Percentiles rank a stretch among this genome's conserved stretches.
phyloP scores from a whole-genome alignment of 2,329 filamentous ascomycete species.

The Trichophyton simii region DNA sequence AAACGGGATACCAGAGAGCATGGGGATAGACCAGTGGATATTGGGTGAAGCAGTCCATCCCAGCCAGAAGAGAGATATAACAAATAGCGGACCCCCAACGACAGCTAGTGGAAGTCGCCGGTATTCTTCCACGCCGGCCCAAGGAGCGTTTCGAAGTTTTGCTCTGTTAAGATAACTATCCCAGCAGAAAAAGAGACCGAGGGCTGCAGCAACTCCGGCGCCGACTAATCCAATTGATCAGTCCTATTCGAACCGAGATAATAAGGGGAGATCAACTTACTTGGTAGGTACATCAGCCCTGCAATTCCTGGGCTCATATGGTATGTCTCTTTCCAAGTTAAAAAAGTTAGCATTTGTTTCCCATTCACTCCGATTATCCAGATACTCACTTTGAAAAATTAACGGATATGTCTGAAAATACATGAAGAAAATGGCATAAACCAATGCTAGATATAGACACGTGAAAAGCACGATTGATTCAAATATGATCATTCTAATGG shows the following conservation, averaged over 20 bases:
- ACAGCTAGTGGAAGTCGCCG: slow-evolving; percentile 60
- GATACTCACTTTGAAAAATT: slow-evolving; percentile 13
- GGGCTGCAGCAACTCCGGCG: slow-evolving; percentile 47
- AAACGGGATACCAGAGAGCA: slow-evolving; percentile 50
- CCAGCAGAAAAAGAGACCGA: slow-evolving; percentile 53
- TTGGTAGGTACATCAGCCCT: slow-evolving; percentile 13
- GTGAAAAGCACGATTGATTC: slow-evolving; percentile 19
- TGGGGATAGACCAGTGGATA: slow-evolving; percentile 36
- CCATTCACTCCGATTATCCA: neutral
- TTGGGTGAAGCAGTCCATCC: slow-evolving; percentile 23
- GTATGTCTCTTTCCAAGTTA: slow-evolving; percentile 11
- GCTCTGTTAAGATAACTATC: slow-evolving; percentile 48
- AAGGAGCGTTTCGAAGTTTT: slow-evolving; percentile 38
- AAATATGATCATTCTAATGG: slow-evolving; percentile 17
- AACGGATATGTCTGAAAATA: slow-evolving; percentile 15
- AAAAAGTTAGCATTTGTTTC: neutral
- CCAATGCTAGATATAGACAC: slow-evolving; percentile 18
- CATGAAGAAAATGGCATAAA: slow-evolving; percentile 16
- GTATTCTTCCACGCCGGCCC: slow-evolving; percentile 43
- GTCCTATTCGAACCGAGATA: slow-evolving; percentile 4
- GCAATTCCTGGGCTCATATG: slow-evolving; percentile 11
- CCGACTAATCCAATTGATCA: slow-evolving; percentile 36
- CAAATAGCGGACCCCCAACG: slow-evolving; percentile 53
- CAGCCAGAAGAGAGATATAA: slow-evolving; percentile 22
- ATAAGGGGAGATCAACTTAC: slow-evolving; percentile 11